Percentiles rank a stretch among this genome's conserved stretches.
phyloP scores from a whole-genome alignment of 2,329 filamentous ascomycete species.

The Paramyrothecium sp. region DNA sequence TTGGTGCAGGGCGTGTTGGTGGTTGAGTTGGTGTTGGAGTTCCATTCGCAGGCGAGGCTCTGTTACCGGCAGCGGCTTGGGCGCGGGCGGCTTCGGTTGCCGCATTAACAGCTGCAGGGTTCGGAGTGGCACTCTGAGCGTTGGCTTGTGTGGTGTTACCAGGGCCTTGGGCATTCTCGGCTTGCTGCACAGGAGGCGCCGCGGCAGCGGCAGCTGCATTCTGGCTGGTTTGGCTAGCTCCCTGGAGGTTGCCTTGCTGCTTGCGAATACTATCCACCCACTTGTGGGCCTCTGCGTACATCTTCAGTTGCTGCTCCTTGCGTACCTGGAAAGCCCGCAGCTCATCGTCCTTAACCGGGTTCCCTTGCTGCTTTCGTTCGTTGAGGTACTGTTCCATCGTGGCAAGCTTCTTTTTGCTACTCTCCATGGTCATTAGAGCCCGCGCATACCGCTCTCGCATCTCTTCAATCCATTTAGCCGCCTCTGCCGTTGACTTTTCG shows the following conservation, averaged over 20 bases:
- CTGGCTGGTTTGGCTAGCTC: slow-evolving; percentile 19
- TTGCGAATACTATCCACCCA: slow-evolving; percentile 48
- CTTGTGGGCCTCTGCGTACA: slow-evolving; percentile 43
- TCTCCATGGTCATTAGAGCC: slow-evolving; percentile 50
- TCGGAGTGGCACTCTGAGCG: slow-evolving; percentile 17
- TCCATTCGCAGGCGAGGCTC: slow-evolving; percentile 27
- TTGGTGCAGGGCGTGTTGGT: slow-evolving; percentile 25
- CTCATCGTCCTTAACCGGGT: slow-evolving; percentile 45
- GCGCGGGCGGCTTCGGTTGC: slow-evolving; percentile 46
- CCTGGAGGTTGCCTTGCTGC: slow-evolving; percentile 36
- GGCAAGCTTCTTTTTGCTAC: slow-evolving; percentile 35
- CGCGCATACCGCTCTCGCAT: slow-evolving; percentile 45
- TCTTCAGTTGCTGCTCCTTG: slow-evolving; percentile 42
- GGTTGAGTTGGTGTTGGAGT: slow-evolving; percentile 20
- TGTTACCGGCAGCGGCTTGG: slow-evolving; percentile 27
- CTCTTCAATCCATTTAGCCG: slow-evolving; percentile 47
- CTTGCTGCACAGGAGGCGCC: slow-evolving; percentile 19
- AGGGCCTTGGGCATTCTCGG: slow-evolving; percentile 16
- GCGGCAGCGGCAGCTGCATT: slow-evolving; percentile 19
- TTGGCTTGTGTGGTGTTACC: slow-evolving; percentile 13
- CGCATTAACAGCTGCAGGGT: slow-evolving; percentile 38
- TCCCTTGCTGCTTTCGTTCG: slow-evolving; percentile 40
- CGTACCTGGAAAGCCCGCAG: slow-evolving; percentile 40
- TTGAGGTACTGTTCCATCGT: slow-evolving; percentile 41
- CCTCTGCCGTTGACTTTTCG: slow-evolving; percentile 40